Conservation (phyloP, 2,329 filamentous ascomycete species). For the Colletotrichum euphorbiae region DNA sequence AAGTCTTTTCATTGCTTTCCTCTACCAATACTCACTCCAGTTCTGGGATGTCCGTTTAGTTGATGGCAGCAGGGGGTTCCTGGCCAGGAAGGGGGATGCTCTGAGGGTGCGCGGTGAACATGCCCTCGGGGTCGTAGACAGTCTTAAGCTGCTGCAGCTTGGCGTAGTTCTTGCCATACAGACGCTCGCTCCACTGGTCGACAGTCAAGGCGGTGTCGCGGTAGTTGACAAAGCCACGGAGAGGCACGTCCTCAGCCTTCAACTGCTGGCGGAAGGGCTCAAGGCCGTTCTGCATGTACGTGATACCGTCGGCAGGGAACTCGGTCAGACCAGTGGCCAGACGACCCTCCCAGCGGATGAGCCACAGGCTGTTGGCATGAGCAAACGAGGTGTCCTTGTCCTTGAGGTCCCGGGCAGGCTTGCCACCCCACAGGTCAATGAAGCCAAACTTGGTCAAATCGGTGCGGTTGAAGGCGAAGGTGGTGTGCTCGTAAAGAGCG, state of each 20-base stretch:
- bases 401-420: slow-evolving; percentile 46
- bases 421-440: slow-evolving; percentile 39
- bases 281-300: slow-evolving; percentile 59
- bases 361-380: slow-evolving; percentile 55
- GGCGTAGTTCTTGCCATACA: slow-evolving; percentile 38
- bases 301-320: slow-evolving; percentile 60
- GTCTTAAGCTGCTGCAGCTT: slow-evolving; percentile 38
- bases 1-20: too few species aligned
- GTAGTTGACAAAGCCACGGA: slow-evolving; percentile 41
- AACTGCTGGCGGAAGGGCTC: slow-evolving; percentile 39
- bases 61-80: slow-evolving; percentile 28
- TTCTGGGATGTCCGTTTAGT: not conserved
- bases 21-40: too few species aligned
- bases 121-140: slow-evolving; percentile 38
- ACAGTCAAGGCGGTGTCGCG: slow-evolving; percentile 34
- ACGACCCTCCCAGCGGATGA: slow-evolving; percentile 46
- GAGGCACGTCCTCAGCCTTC: slow-evolving; percentile 21
- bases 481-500: slow-evolving; percentile 32
- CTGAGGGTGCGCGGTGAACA: slow-evolving; percentile 39
- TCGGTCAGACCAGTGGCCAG: slow-evolving; percentile 54
- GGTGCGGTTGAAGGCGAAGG: too few species aligned
- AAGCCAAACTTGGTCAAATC: too few species aligned
- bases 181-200: slow-evolving; percentile 37
- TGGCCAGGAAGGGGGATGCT: slow-evolving; percentile 36
- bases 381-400: slow-evolving; percentile 51